Conservation (phyloP, 2,329 filamentous ascomycete genomes). For the Diaporthe sp. region DNA sequence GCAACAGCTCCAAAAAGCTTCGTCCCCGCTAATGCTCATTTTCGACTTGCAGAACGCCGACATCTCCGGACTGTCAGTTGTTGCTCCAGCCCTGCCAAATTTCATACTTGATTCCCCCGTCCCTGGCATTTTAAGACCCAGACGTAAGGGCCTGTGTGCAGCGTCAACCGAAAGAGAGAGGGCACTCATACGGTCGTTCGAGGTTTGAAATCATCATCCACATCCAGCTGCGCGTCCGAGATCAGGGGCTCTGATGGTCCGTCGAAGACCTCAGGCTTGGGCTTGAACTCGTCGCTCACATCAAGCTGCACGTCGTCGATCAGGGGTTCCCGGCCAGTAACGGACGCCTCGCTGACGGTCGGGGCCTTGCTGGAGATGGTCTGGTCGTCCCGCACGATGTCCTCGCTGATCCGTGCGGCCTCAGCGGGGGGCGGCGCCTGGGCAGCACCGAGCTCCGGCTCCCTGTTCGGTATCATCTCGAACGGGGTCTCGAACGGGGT, state of each 20-base stretch:
- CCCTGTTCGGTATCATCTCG: not conserved
- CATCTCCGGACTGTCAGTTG: too few species aligned
- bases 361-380: slow-evolving; percentile 5
- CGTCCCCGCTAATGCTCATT: not conserved
- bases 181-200: not conserved
- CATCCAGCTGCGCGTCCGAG: slow-evolving; percentile 29
- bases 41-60: not conserved
- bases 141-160: too few species aligned
- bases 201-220: slow-evolving; percentile 32
- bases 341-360: not conserved
- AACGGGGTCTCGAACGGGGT: slow-evolving; percentile 2
- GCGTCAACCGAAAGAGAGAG: rapidly evolving
- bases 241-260: slow-evolving; percentile 26
- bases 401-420: not conserved
- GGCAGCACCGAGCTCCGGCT: not conserved
- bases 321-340: not conserved
- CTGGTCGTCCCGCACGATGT: slow-evolving; percentile 1
- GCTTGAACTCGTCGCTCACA: slow-evolving; percentile 1
- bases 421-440: not conserved
- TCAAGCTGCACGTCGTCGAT: slow-evolving; percentile 6
- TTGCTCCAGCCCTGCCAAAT: not conserved
- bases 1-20: not conserved
- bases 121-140: too few species aligned
- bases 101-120: not conserved
- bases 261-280: not conserved